Evolutionary conservation across 768 basidiomycete genomes (phyloP).

Genomic region (Crepidotus variabilis): DNA sequence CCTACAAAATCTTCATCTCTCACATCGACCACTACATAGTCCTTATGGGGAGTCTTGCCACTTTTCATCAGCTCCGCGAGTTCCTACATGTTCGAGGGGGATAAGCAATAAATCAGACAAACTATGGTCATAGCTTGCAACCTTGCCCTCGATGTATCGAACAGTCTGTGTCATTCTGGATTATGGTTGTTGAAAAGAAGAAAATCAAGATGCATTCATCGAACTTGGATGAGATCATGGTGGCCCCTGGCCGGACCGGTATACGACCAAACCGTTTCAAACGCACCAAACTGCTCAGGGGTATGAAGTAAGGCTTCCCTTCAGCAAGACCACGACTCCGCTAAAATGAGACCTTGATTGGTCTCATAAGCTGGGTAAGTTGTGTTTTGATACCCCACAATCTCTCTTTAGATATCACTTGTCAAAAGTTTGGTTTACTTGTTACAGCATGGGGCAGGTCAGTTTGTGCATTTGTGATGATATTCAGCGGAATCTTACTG

Average conservation of each 20-base stretch:
- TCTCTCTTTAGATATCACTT: neutral
- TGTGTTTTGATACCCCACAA: neutral
- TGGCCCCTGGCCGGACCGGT: too few relatives aligned
- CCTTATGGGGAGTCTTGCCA: constrained; percentile 49
- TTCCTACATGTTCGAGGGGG: constrained; percentile 45
- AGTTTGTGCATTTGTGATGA: neutral
- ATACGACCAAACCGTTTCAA: neutral
- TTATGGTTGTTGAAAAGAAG: neutral
- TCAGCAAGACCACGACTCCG: neutral
- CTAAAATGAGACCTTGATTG: neutral
- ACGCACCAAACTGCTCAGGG: neutral
- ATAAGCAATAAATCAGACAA: neutral
- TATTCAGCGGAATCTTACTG: neutral
- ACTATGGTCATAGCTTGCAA: constrained; percentile 5
- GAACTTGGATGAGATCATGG: too few relatives aligned
- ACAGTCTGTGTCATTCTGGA: constrained; percentile 15
- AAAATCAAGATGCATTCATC: neutral
- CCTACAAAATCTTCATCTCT: constrained; percentile 80
- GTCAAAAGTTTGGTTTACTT: neutral
- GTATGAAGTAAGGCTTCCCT: neutral
- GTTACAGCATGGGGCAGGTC: neutral
- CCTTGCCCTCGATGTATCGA: constrained; percentile 21
- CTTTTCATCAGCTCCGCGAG: constrained; percentile 68
- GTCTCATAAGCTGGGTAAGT: neutral
- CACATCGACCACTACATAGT: constrained; percentile 79